A percentile compares a stretch with the other conserved stretches of the same genome.
phyloP scores from a whole-genome alignment of 495 filamentous ascomycete genomes.

The Copromyces sp. region DNA sequence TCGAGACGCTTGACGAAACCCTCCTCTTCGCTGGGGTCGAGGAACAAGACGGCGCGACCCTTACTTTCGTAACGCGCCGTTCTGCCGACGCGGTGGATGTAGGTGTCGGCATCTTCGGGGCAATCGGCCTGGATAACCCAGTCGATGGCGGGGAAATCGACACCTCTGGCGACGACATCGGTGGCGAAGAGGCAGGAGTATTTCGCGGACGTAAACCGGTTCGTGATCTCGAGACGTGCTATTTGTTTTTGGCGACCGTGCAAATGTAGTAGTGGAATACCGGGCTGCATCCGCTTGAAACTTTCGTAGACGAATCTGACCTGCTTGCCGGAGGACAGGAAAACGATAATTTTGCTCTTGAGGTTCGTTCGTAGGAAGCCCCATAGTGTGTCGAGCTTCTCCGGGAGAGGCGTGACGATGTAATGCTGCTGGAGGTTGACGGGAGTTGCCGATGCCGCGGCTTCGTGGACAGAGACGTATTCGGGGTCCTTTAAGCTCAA shows the following conservation, averaged over 20 bases:
- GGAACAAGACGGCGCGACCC: conserved; percentile 80
- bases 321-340: conserved; percentile 89
- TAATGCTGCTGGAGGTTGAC: conserved; percentile 82
- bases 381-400: conserved; percentile 87
- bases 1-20: conserved; percentile 75
- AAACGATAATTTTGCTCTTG: conserved; percentile 87
- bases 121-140: conserved; percentile 96
- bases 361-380: conserved; percentile 83
- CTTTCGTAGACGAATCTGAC: conserved; percentile 91
- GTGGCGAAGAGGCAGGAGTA: conserved; percentile 86
- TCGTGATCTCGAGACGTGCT: conserved; percentile 75
- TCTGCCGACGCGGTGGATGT: conserved; percentile 92
- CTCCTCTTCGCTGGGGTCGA: conserved; percentile 83
- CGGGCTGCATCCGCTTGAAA: conserved; percentile 88
- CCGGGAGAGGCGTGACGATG: conserved; percentile 66
- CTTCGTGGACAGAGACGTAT: conserved; percentile 88
- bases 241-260: conserved; percentile 91
- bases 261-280: conserved; percentile 88
- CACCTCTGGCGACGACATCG: conserved; percentile 83
- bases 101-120: conserved; percentile 92
- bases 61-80: conserved; percentile 88
- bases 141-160: conserved; percentile 94
- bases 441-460: conserved; percentile 72
- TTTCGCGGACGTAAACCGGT: conserved; percentile 66
- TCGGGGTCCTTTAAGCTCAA: conserved; percentile 83